phyloP scores from a whole-genome alignment of 352 stramenopile species.

The Pythium aphanidermatum region DNA sequence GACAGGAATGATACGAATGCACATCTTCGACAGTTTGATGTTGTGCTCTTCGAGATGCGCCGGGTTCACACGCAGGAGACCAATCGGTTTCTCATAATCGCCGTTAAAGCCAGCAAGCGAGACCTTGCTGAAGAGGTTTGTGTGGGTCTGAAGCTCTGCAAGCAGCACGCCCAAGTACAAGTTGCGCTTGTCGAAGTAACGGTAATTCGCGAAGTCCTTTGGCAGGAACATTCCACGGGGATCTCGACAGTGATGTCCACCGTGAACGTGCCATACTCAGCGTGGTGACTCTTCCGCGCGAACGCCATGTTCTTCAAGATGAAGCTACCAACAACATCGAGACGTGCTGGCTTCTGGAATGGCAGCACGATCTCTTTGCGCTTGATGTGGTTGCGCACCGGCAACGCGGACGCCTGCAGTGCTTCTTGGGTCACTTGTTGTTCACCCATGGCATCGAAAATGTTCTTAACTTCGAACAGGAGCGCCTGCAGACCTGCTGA shows the following conservation, averaged over 20 bases:
- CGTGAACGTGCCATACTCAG: constrained; percentile 49
- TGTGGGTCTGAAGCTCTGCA: constrained; percentile 37
- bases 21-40: constrained; percentile 47
- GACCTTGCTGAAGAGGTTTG: constrained; percentile 44
- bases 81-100: constrained; percentile 73
- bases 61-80: constrained; percentile 41
- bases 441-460: constrained; percentile 48
- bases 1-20: constrained; percentile 70
- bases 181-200: constrained; percentile 87
- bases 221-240: constrained; percentile 71
- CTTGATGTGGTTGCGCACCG: constrained; percentile 66
- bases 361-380: constrained; percentile 84
- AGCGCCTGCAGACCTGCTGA: constrained; percentile 49
- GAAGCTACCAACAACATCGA: constrained; percentile 87
- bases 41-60: constrained; percentile 32
- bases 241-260: constrained; percentile 85
- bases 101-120: constrained; percentile 64
- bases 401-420: constrained; percentile 46
- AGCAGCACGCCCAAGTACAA: constrained; percentile 80
- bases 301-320: constrained; percentile 81
- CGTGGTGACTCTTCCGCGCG: constrained; percentile 34
- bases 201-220: constrained; percentile 88
- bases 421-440: constrained; percentile 75
- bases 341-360: constrained; percentile 61
- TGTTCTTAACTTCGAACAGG: constrained; percentile 79